These are phyloP conservation scores for Mortierella polycephala DNA, from an alignment of 371 early-diverging fungal species.

Conservation along the genomic window DNA sequence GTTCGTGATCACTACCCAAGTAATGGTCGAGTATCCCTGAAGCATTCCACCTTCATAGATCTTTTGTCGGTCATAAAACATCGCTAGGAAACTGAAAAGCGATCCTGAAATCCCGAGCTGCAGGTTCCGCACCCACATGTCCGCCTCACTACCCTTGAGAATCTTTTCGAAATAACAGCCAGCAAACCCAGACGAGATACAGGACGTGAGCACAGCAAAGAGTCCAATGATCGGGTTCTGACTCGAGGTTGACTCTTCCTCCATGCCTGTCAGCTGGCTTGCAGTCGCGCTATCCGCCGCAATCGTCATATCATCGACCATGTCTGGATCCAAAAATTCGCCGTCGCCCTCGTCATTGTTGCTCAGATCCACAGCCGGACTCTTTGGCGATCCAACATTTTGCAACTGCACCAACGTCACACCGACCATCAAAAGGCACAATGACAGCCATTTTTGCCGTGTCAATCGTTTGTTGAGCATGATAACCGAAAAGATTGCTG, in stretches of 20 bases:
- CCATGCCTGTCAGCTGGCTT: neutral
- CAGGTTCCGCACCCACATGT: constrained; percentile 85
- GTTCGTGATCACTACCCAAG: constrained; percentile 78
- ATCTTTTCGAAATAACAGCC: constrained; percentile 80
- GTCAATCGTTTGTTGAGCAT: constrained; percentile 77
- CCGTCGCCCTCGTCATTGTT: constrained; percentile 22
- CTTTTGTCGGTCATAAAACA: constrained; percentile 73
- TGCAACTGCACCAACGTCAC: constrained; percentile 90
- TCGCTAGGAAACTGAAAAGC: constrained; percentile 67
- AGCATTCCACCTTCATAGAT: constrained; percentile 78
- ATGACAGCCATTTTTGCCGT: constrained; percentile 81
- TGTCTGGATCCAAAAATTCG: constrained; percentile 14
- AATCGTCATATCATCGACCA: constrained; percentile 8
- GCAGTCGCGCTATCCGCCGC: too few species aligned
- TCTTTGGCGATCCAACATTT: constrained; percentile 50
- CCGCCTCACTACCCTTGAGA: constrained; percentile 70
- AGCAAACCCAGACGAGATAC: constrained; percentile 76
- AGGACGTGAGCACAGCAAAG: constrained; percentile 69
- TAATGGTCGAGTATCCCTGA: constrained; percentile 78
- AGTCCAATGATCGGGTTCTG: constrained; percentile 70
- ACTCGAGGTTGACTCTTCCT: constrained; percentile 18
- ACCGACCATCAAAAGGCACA: constrained; percentile 86
- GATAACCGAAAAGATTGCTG: constrained; percentile 89
- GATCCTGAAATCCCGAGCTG: constrained; percentile 76
- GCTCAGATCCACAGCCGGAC: constrained; percentile 16